Conservation (phyloP, 306 rosid species). For the Inga oerstediana region DNA sequence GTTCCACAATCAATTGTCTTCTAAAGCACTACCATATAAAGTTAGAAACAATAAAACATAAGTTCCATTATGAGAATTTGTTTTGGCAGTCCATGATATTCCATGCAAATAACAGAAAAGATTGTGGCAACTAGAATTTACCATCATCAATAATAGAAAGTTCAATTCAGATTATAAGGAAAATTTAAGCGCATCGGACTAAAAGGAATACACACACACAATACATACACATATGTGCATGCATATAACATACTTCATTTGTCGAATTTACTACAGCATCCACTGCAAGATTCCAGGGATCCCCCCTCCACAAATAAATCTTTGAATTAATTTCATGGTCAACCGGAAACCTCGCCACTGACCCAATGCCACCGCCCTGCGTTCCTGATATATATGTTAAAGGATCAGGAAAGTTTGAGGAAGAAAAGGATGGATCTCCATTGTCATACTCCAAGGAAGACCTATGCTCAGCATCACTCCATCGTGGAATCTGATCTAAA, state of each 20-base stretch:
- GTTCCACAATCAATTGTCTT: conserved; percentile 13
- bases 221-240: not conserved
- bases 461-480: conserved; percentile 88
- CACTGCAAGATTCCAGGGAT: conserved; percentile 98
- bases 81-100: conserved; percentile 3
- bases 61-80: conserved; percentile 2
- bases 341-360: conserved; percentile 79
- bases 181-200: not conserved
- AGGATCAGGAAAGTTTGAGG: conserved; percentile 77
- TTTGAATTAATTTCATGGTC: conserved; percentile 77
- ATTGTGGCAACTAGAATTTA: not conserved
- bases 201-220: not conserved
- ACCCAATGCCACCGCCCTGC: conserved; percentile 47
- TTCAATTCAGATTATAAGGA: not conserved
- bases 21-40: not conserved
- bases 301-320: conserved; percentile 96
- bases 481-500: conserved; percentile 91
- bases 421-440: conserved; percentile 70
- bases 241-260: conserved; percentile 68
- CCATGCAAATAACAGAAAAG: not conserved
- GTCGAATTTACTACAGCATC: conserved; percentile 98
- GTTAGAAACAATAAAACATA: conserved; percentile 5
- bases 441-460: conserved; percentile 54
- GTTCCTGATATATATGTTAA: conserved; percentile 56
- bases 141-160: conserved; percentile 21